A percentile compares a stretch with the other conserved stretches of the same genome.
Conservation (phyloP, 2,329 filamentous ascomycete species). For the Microdochium paspali region DNA sequence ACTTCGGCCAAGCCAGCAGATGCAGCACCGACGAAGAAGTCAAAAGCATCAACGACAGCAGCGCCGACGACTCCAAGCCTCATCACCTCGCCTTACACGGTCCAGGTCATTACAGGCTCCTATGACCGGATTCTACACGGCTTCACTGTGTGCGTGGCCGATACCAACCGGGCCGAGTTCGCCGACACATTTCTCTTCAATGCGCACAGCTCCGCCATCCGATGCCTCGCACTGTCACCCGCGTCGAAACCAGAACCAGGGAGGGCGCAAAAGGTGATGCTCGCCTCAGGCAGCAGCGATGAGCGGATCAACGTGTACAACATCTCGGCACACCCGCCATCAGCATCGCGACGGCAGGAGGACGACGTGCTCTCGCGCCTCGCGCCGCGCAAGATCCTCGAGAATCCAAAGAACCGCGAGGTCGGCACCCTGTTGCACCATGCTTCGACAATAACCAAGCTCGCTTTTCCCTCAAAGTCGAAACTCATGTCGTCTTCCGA, state of each 20-base stretch:
- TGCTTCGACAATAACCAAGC: constrained; percentile 66
- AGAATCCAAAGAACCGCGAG: constrained; percentile 82
- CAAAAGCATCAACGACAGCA: constrained; percentile 10
- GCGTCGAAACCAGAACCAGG: constrained; percentile 51
- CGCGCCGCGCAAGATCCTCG: constrained; percentile 62
- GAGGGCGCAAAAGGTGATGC: constrained; percentile 71
- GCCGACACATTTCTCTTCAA: constrained; percentile 93
- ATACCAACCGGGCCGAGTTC: constrained; percentile 42
- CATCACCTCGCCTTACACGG: constrained; percentile 34
- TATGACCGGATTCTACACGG: constrained; percentile 93
- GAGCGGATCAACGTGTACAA: constrained; percentile 93
- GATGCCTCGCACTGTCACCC: constrained; percentile 78
- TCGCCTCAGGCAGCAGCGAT: constrained; percentile 88
- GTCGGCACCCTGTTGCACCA: constrained; percentile 84
- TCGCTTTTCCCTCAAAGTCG: constrained; percentile 74
- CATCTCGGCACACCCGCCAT: constrained; percentile 58
- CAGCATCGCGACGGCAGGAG: constrained; percentile 34
- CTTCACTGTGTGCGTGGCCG: constrained; percentile 40
- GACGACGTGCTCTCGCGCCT: constrained; percentile 56
- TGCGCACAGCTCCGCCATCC: constrained; percentile 82
- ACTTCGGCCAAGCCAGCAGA: constrained; percentile 14
- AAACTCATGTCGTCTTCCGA: constrained; percentile 86
- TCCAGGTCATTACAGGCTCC: constrained; percentile 87
- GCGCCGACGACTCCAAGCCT: constrained; percentile 11
- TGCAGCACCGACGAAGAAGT: constrained; percentile 19